Base-by-base conservation (phyloP, 1,284 basidiomycete species). In the Fomes fomentarius region DNA sequence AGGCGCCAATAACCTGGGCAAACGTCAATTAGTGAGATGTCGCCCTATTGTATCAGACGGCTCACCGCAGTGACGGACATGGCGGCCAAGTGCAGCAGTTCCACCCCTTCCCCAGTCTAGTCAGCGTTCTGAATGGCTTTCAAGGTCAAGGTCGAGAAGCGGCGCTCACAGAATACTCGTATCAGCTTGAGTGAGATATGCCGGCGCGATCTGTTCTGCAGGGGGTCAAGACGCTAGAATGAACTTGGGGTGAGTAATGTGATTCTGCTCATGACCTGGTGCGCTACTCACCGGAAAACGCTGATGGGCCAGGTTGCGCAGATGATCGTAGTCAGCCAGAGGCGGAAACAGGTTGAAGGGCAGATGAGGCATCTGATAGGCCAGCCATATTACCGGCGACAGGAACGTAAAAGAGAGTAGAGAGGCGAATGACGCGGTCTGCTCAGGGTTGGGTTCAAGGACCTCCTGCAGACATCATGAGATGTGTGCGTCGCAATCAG, bases 301-400 rank as follows among this genome's bases (percentile, higher is more conserved):
- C 11, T 66, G 66, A 33, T 70, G 62, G 39, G 75, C 74, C 1
- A 82, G 70, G 56, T 74, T 65, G 31, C 68, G 68, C 1, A 78
- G 70, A 26, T 68, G 65, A 57, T 82, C 79, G 52, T 77, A 78
- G 57, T 82, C 81, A 0, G 77, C 71, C 14, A 81, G 58, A 0
- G 78, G 76, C 15, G 78, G 80, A 5, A 78, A 60, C 56, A 71
- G 58, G 12, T 71, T 71, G 43, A 63, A 60, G 14, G 68, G 57
- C 11, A 75, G 56, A 46, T 71, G 70, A 4, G 66, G 46, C 28
- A 66, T 54, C 14, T 62, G 64, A 54, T 66, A 66, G 1, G 69
- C 72, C 11, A 57, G 49, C 57, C 63, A 68, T n/a, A 77, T 60
- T n/a, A 70, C 54, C 0, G 66, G 64, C 31, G 71, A 69, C 9